These are phyloP conservation scores for Russula olivacea DNA, from an alignment of 768 basidiomycete species.

Conservation along the genomic window DNA sequence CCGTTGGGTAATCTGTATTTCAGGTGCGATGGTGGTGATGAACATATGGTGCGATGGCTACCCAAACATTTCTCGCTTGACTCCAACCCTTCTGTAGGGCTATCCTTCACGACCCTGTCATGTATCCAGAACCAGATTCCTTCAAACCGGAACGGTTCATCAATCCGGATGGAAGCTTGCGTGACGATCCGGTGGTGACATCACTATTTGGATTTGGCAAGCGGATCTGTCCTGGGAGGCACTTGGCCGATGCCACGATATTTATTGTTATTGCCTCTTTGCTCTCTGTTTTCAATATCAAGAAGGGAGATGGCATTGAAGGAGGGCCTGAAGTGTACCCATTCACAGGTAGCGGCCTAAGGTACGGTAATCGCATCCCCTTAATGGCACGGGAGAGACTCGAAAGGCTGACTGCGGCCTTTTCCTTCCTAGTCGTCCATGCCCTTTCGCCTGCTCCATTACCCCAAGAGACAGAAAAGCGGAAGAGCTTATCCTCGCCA, in stretches of 20 bases:
- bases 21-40: conserved; percentile 21
- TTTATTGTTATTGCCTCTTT: not conserved
- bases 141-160: conserved; percentile 4
- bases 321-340: not conserved
- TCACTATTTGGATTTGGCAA: not conserved
- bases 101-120: not conserved
- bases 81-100: not conserved
- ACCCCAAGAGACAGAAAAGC: not conserved
- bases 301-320: not conserved
- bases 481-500: not conserved
- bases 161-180: not conserved
- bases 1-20: not conserved
- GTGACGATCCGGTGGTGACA: not conserved
- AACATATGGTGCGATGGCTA: conserved; percentile 22
- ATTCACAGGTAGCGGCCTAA: not conserved
- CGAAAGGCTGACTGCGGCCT: not conserved
- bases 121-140: not conserved
- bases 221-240: not conserved
- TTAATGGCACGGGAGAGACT: not conserved
- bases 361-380: not conserved
- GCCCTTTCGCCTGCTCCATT: not conserved
- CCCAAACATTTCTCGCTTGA: too few species aligned
- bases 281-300: not conserved
- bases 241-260: not conserved
- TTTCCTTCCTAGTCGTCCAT: not conserved